Evolutionary conservation across 352 stramenopile genomes (phyloP).

Genomic region (Phytophthora pluvialis): DNA sequence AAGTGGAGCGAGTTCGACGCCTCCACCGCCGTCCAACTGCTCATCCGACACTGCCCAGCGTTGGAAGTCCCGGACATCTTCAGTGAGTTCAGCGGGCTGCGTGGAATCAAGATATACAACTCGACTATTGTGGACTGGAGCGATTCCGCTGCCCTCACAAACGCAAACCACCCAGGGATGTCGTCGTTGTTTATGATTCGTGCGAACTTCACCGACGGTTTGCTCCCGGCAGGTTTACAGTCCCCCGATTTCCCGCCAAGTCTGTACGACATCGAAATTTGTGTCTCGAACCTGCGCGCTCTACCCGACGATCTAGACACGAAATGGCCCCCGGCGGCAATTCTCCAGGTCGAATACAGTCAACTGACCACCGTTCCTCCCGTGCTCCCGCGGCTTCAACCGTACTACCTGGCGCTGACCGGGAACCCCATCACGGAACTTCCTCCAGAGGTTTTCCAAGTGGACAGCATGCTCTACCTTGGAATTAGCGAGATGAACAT

Average conservation of each 20-base stretch:
- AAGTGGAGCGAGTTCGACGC: slow-evolving; percentile 32
- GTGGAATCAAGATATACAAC: slow-evolving; percentile 49
- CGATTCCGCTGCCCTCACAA: slow-evolving; percentile 29
- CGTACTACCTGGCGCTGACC: slow-evolving; percentile 28
- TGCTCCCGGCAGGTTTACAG: slow-evolving; percentile 39
- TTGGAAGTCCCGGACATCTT: slow-evolving; percentile 34
- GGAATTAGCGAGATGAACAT: slow-evolving; percentile 18
- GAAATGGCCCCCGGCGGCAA: slow-evolving; percentile 29
- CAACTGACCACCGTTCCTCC: slow-evolving; percentile 17
- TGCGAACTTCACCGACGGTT: slow-evolving; percentile 39
- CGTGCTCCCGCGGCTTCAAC: slow-evolving; percentile 16
- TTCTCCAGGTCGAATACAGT: slow-evolving; percentile 31
- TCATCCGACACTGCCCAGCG: slow-evolving; percentile 40
- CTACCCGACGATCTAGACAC: slow-evolving; percentile 38
- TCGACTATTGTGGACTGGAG: slow-evolving; percentile 38
- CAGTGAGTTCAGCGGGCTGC: slow-evolving; percentile 26
- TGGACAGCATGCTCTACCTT: slow-evolving; percentile 11
- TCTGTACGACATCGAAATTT: slow-evolving; percentile 47
- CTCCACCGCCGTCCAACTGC: slow-evolving; percentile 28
- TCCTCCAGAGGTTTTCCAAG: slow-evolving; percentile 20
- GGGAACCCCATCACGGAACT: slow-evolving; percentile 32
- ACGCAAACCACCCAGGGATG: slow-evolving; percentile 27
- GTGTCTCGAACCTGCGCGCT: slow-evolving; percentile 34
- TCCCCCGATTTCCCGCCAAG: slow-evolving; percentile 33
- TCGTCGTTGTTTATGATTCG: slow-evolving; percentile 37